Base-by-base conservation (phyloP, 352 stramenopile species). In the Pythium insidiosum region DNA sequence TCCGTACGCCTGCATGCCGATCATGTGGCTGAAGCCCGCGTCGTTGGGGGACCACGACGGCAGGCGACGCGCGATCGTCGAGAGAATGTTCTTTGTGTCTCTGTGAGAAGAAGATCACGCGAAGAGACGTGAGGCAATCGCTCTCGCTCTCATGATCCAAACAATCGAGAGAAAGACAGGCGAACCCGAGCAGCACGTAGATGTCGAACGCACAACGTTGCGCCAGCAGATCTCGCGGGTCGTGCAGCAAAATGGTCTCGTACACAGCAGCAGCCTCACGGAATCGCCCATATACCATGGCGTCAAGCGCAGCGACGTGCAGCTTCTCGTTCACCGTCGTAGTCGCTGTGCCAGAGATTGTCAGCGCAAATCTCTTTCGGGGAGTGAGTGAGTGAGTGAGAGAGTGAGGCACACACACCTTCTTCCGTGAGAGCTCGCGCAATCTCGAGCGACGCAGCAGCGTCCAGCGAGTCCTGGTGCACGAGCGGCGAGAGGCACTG, bases 1-100 rank as follows among this genome's bases (percentile, higher is more conserved):
- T n/a, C 72, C 81, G 31, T 86, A 94, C 26, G 81, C 81, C 50
- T 94, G 81, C 74, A 94, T 87, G 4, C 62, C 64, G 15, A 94
- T 46, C 38, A 94, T 46, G 41, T 86, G 66, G 36, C 78, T 91
- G 48, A 87, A 94, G 18, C 78, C 70, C 41, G 61, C 53, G 29
- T 89, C 74, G 20, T 70, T 88, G 15, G 81, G 73, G 4, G 76
- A 88, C 78, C 78, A 91, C 19, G 61, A 77, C 22, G 81, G 78
- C 29, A 91, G 43, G 23, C 80, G 72, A 19, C 81, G 72, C 11
- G 73, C 79, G 45, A 93, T 55, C 6, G 73, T 84, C 5, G 67
- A 66, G n/a, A 91, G 45, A 47, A 84, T 54, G 46, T 91, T 93
- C 42, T 82, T 80, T 40, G 72, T 63, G 56, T 93, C 78, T 18